A percentile compares a stretch with the other conserved stretches of the same genome.
Conservation (phyloP, 2,329 filamentous ascomycete genomes). For the Aspergillus flavus region DNA sequence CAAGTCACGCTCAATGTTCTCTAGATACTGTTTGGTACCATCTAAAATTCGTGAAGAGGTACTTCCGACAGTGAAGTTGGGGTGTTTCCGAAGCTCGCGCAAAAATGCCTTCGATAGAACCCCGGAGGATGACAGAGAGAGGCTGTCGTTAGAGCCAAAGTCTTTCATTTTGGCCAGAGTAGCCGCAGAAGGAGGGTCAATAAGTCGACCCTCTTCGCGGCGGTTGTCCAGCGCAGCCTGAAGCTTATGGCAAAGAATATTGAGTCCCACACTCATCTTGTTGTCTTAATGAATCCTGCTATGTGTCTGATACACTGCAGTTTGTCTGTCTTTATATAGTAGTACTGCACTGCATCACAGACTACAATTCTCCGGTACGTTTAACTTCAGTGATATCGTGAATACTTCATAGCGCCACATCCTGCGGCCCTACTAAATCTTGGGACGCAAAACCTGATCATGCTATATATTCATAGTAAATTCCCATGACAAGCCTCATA, state of each 20-base stretch:
- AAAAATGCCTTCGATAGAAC: conserved; percentile 13
- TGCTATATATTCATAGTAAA: background rate
- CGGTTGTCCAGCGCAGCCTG: conserved; percentile 10
- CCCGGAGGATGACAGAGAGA: conserved; percentile 17
- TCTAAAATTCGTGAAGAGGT: conserved; percentile 14
- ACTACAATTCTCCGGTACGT: background rate
- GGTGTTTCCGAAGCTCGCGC: conserved; percentile 15
- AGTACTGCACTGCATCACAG: background rate
- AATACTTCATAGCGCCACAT: background rate
- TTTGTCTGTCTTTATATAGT: background rate
- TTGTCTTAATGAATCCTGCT: background rate
- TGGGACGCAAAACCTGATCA: background rate
- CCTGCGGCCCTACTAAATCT: background rate
- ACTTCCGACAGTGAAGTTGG: conserved; percentile 16
- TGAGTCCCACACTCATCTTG: conserved; percentile 8
- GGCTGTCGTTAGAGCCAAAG: conserved; percentile 21
- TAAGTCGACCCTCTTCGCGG: conserved; percentile 11
- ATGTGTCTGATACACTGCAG: background rate
- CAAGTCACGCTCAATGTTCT: conserved; percentile 51
- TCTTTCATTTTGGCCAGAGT: conserved; percentile 12
- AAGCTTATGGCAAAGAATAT: conserved; percentile 12
- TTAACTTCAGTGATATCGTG: background rate
- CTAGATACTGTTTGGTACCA: conserved; percentile 15
- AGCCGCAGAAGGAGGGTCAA: conserved; percentile 7
- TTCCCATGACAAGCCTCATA: background rate